phyloP scores from a whole-genome alignment of 2,329 filamentous ascomycete species.

The Epichloe elymi region DNA sequence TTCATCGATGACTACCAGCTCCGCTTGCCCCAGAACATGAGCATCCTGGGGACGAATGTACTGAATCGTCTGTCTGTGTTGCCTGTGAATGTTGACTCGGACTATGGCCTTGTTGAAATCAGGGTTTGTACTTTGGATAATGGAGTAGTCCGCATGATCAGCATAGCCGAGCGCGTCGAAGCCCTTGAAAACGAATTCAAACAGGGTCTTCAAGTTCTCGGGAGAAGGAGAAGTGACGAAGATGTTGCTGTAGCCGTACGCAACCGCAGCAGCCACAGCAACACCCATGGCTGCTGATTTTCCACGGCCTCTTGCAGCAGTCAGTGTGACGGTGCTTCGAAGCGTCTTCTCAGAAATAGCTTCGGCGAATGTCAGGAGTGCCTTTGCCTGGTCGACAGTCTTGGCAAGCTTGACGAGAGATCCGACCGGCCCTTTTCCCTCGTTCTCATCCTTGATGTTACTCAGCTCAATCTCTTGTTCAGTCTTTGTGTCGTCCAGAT shows the following conservation, averaged over 20 bases:
- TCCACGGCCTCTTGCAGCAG: conserved; percentile 84
- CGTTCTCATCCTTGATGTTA: conserved; percentile 73
- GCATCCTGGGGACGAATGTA: conserved; percentile 96
- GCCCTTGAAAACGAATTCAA: conserved; percentile 96
- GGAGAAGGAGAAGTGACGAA: conserved; percentile 97
- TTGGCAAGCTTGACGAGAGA: conserved; percentile 72
- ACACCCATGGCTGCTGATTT: conserved; percentile 95
- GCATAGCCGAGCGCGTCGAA: conserved; percentile 90
- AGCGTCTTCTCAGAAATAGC: conserved; percentile 94
- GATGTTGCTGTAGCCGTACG: conserved; percentile 96
- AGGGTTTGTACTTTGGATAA: conserved; percentile 94
- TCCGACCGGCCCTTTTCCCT: conserved; percentile 76
- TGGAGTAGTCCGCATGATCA: conserved; percentile 94
- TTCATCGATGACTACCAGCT: conserved; percentile 92
- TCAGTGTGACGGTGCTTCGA: conserved; percentile 83
- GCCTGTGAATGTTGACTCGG: conserved; percentile 84
- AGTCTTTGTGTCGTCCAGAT: conserved; percentile 59
- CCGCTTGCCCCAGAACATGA: conserved; percentile 87
- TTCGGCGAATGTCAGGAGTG: conserved; percentile 90
- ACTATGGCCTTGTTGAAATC: conserved; percentile 99
- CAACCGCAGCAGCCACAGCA: conserved; percentile 83
- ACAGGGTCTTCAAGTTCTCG: conserved; percentile 96
- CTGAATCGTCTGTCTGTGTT: conserved; percentile 95
- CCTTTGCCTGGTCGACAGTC: conserved; percentile 92
- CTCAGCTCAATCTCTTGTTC: conserved; percentile 65